Conservation (phyloP, 148 eudicot genomes). For the Rhododendron mucronatum region DNA sequence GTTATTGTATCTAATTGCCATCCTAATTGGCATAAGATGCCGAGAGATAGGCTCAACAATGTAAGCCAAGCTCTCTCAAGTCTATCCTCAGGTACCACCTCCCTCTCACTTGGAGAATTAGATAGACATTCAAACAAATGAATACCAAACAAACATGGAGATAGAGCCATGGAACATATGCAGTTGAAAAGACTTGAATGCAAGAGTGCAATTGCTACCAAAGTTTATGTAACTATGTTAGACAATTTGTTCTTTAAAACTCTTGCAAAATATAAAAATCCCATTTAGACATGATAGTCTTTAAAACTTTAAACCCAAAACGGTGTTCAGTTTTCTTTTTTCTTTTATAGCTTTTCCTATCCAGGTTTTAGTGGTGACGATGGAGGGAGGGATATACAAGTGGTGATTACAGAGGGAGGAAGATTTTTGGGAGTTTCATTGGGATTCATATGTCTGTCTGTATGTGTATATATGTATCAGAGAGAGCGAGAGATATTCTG, state of each 20-base stretch:
- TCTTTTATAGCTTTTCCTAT: background rate
- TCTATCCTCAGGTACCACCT: background rate
- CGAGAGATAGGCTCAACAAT: background rate
- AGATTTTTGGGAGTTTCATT: background rate
- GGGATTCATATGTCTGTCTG: background rate
- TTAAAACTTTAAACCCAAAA: background rate
- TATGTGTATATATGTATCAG: background rate
- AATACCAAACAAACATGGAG: background rate
- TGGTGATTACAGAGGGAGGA: background rate
- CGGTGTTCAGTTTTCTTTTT: background rate
- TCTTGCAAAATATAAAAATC: background rate
- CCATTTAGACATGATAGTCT: background rate
- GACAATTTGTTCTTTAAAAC: background rate
- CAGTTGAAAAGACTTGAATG: background rate
- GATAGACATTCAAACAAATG: background rate
- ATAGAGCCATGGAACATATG: background rate
- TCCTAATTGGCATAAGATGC: background rate
- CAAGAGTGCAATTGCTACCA: background rate
- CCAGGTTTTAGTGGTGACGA: background rate
- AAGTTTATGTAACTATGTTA: background rate
- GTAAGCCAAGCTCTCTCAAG: background rate
- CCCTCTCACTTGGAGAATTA: background rate
- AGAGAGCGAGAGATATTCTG: background rate
- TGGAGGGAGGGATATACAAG: background rate
- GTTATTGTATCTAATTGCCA: background rate